Evolutionary conservation across 225 moss, liverwort and hornwort species (phyloP).

Genomic region (Bryoerythrophyllum caledonicum): DNA sequence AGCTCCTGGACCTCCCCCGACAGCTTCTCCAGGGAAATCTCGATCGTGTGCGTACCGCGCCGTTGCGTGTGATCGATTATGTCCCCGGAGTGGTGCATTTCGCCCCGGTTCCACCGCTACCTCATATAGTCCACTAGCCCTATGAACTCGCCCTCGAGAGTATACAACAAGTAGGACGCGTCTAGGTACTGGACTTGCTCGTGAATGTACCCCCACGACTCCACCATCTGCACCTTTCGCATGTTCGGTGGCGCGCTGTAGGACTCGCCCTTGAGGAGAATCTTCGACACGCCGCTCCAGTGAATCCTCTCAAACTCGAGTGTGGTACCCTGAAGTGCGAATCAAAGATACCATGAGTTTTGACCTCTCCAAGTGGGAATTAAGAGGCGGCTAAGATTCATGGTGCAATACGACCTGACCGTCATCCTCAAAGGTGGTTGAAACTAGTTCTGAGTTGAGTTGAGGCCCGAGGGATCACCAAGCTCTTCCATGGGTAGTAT

Average conservation of each 20-base stretch:
- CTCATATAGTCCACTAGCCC: neutral
- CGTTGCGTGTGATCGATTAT: neutral
- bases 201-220: neutral
- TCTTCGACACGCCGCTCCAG: neutral
- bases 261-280: neutral
- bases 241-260: neutral
- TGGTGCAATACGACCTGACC: no score
- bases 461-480: no score
- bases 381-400: no score
- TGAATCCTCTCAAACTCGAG: neutral
- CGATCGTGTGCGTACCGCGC: neutral
- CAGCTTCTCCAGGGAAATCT: neutral
- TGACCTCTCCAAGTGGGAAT: no score
- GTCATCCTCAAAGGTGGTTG: no score
- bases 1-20: neutral
- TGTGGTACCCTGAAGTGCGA: neutral
- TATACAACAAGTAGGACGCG: neutral
- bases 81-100: neutral
- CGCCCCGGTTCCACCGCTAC: neutral
- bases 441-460: no score
- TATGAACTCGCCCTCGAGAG: neutral
- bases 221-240: neutral
- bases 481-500: no score
- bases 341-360: no score
- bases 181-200: neutral